These are phyloP conservation scores for Colletotrichum sp. DNA, from an alignment of 2,329 filamentous ascomycete genomes.

Conservation along the genomic window DNA sequence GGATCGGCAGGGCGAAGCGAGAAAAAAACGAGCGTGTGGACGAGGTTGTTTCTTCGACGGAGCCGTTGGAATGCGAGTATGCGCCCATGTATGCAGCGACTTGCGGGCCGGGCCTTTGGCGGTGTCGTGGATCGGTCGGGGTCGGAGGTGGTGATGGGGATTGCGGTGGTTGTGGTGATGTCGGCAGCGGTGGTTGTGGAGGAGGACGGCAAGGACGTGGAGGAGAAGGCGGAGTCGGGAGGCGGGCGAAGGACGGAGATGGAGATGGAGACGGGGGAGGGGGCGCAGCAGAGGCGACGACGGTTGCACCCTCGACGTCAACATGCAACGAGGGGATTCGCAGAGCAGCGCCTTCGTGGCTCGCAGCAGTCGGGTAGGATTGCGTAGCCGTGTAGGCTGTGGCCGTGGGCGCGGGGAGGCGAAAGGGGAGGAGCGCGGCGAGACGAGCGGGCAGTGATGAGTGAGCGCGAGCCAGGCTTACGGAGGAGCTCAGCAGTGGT, in stretches of 20 bases:
- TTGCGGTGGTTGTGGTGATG: conserved; percentile 28
- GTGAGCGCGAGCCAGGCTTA: background rate
- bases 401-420: background rate
- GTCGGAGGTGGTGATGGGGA: background rate
- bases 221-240: conserved; percentile 19
- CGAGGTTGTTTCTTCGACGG: conserved; percentile 43
- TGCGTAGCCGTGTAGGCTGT: background rate
- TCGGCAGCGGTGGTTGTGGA: conserved; percentile 21
- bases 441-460: background rate
- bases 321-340: conserved; percentile 19
- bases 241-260: conserved; percentile 25
- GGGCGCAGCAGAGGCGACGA: conserved; percentile 20
- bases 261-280: conserved; percentile 27
- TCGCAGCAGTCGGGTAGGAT: background rate
- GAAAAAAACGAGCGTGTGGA: conserved; percentile 53
- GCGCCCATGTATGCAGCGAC: conserved; percentile 49
- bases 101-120: conserved; percentile 20
- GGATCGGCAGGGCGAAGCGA: conserved; percentile 56
- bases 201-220: conserved; percentile 27
- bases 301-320: conserved; percentile 20
- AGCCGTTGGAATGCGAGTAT: conserved; percentile 43
- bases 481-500: background rate
- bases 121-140: conserved; percentile 10
- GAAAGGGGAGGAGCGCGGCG: background rate
- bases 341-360: conserved; percentile 12